phyloP scores from a whole-genome alignment of 2,329 filamentous ascomycete species.

The Alternaria viburni region DNA sequence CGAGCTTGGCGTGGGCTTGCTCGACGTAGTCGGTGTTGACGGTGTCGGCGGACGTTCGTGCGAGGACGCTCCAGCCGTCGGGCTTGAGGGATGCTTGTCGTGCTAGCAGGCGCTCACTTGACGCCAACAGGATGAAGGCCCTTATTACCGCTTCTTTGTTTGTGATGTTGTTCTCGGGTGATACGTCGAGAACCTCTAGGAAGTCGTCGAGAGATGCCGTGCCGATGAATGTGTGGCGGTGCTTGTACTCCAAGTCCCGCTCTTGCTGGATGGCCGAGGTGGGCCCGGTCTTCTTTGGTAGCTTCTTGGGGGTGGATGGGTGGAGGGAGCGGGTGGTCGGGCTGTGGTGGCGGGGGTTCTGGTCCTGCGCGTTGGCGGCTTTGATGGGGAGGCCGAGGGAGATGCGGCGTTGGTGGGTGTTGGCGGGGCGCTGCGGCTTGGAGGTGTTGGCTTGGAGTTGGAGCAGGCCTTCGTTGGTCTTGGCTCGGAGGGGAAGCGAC shows the following conservation, averaged over 20 bases:
- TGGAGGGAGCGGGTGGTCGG: slow-evolving; percentile 11
- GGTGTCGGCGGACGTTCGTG: slow-evolving; percentile 27
- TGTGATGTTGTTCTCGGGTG: slow-evolving; percentile 21
- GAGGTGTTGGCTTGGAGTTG: slow-evolving; percentile 24
- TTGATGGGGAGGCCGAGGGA: slow-evolving; percentile 30
- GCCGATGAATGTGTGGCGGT: slow-evolving; percentile 44
- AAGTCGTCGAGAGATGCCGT: slow-evolving; percentile 41
- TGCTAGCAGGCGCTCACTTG: slow-evolving; percentile 34
- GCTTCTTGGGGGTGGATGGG: slow-evolving; percentile 5
- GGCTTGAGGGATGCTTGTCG: slow-evolving; percentile 28
- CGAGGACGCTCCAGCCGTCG: slow-evolving; percentile 36
- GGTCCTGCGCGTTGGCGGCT: slow-evolving; percentile 1
- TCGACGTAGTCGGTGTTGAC: slow-evolving; percentile 29
- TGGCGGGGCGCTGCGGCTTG: slow-evolving; percentile 15
- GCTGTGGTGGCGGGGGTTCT: slow-evolving; percentile 7
- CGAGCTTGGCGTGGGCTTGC: slow-evolving; percentile 34
- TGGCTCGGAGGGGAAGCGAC: slow-evolving; percentile 20
- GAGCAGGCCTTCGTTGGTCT: slow-evolving; percentile 29
- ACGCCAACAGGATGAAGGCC: slow-evolving; percentile 34
- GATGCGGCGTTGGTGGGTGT: slow-evolving; percentile 26
- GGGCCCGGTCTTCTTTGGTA: slow-evolving; percentile 9
- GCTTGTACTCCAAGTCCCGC: slow-evolving; percentile 40
- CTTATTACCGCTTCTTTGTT: slow-evolving; percentile 28
- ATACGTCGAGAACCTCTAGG: slow-evolving; percentile 34
- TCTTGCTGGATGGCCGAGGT: slow-evolving; percentile 23